phyloP scores from a whole-genome alignment of 495 filamentous ascomycete species.

The Margaritispora aquatica region DNA sequence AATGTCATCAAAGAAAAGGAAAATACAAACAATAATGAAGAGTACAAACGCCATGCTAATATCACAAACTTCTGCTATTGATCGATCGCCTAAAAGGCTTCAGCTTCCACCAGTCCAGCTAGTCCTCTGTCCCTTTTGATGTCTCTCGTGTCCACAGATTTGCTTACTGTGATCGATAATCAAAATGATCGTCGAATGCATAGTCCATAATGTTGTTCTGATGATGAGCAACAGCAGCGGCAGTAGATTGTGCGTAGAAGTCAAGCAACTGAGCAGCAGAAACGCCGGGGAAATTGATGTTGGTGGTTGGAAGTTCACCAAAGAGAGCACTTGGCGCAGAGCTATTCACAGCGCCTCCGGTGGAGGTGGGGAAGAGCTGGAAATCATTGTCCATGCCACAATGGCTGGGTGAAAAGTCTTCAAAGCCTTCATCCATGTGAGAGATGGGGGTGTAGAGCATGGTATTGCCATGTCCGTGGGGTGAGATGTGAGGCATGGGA shows the following conservation, averaged over 20 bases:
- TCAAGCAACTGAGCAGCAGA: slow-evolving; percentile 20
- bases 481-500: slow-evolving; percentile 49
- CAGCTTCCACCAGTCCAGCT: slow-evolving; percentile 19
- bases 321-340: slow-evolving; percentile 20
- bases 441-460: slow-evolving; percentile 60
- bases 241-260: slow-evolving; percentile 22
- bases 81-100: slow-evolving; percentile 4
- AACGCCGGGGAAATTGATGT: slow-evolving; percentile 12
- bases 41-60: slow-evolving; percentile 20
- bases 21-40: slow-evolving; percentile 3
- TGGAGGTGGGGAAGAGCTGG: slow-evolving; percentile 22
- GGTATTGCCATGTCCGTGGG: slow-evolving; percentile 53
- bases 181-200: slow-evolving; percentile 17
- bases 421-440: slow-evolving; percentile 26
- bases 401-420: slow-evolving; percentile 19
- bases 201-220: slow-evolving; percentile 16
- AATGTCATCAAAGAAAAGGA: background rate
- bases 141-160: background rate
- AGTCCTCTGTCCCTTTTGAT: background rate
- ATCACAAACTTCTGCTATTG: slow-evolving; percentile 13
- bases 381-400: slow-evolving; percentile 18
- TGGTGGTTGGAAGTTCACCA: slow-evolving; percentile 19
- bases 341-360: slow-evolving; percentile 11
- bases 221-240: slow-evolving; percentile 13
- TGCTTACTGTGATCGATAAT: slow-evolving; percentile 15